Evolutionary conservation across 75 land plant genomes (phyloP).

Genomic region (Pinus taeda): DNA sequence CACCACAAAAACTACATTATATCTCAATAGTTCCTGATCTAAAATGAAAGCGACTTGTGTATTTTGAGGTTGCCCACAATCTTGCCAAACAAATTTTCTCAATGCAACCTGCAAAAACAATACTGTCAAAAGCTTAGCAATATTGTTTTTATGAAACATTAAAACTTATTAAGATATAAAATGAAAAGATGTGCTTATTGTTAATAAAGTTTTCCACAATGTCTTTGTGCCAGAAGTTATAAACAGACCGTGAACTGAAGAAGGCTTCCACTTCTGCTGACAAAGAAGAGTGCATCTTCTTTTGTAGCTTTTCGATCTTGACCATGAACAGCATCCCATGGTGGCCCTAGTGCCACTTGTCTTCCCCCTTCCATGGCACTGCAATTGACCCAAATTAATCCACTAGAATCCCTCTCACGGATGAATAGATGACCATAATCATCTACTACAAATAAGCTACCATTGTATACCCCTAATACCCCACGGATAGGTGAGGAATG

Average conservation of each 20-base stretch:
- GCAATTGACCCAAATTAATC: conserved; percentile 69
- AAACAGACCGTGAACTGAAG: conserved; percentile 58
- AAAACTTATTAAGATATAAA: background rate
- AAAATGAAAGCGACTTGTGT: conserved; percentile 55
- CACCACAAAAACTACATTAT: conserved; percentile 61
- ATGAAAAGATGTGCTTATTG: background rate
- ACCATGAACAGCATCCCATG: conserved; percentile 63
- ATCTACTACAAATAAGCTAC: conserved; percentile 65
- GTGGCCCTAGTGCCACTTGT: conserved; percentile 54
- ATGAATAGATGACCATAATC: conserved; percentile 48
- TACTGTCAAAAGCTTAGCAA: background rate
- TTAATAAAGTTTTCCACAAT: background rate
- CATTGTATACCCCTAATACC: conserved; percentile 63
- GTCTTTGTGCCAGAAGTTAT: background rate
- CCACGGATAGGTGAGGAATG: conserved; percentile 46
- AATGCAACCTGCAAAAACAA: conserved; percentile 46
- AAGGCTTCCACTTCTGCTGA: conserved; percentile 57
- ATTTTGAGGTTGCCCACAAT: conserved; percentile 59
- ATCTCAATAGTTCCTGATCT: conserved; percentile 67
- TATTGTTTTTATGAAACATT: background rate
- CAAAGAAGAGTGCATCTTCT: conserved; percentile 71
- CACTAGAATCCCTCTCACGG: conserved; percentile 57
- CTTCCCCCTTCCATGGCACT: conserved; percentile 64
- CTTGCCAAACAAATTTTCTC: conserved; percentile 72
- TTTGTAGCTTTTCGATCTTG: conserved; percentile 28